Percentiles rank a stretch among this genome's conserved stretches.
Evolutionary conservation across 805 yeast genomes (phyloP).

Genomic region (Nematodospora valgi): DNA sequence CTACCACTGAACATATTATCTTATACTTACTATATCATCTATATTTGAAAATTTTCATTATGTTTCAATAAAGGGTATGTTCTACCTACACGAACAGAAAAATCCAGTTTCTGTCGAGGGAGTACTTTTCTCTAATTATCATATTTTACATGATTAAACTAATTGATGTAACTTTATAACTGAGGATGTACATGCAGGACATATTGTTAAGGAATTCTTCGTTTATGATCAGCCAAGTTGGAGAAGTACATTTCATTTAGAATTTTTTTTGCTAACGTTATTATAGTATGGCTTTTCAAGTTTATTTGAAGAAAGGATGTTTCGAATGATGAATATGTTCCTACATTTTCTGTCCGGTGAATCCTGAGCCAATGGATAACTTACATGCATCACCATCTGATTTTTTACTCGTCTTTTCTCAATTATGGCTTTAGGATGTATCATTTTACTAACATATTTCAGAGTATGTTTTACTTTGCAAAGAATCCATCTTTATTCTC

Average conservation of each 20-base stretch:
- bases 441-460: constrained; percentile 4
- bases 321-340: constrained; percentile 23
- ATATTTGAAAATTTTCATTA: too few relatives aligned
- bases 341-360: constrained; percentile 44
- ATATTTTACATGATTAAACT: constrained; percentile 21
- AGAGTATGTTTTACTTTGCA: constrained; percentile 5
- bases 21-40: too few relatives aligned
- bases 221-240: constrained; percentile 54
- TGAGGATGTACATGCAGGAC: constrained; percentile 82
- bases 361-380: constrained; percentile 75
- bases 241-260: background rate
- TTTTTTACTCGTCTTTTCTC: constrained; percentile 8
- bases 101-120: too few relatives aligned
- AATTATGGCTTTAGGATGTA: constrained; percentile 2
- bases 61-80: too few relatives aligned
- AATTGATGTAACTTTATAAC: constrained; percentile 33
- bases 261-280: constrained; percentile 1
- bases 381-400: constrained; percentile 98
- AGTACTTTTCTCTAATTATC: too few relatives aligned
- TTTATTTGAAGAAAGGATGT: background rate
- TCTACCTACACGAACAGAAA: too few relatives aligned
- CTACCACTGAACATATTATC: too few relatives aligned
- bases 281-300: constrained; percentile 1
- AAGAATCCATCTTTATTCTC: background rate
- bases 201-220: constrained; percentile 68